A percentile compares a stretch with the other conserved stretches of the same genome.
Conservation (phyloP, 108 stramenopile species). For the Skeletonema potamos region DNA sequence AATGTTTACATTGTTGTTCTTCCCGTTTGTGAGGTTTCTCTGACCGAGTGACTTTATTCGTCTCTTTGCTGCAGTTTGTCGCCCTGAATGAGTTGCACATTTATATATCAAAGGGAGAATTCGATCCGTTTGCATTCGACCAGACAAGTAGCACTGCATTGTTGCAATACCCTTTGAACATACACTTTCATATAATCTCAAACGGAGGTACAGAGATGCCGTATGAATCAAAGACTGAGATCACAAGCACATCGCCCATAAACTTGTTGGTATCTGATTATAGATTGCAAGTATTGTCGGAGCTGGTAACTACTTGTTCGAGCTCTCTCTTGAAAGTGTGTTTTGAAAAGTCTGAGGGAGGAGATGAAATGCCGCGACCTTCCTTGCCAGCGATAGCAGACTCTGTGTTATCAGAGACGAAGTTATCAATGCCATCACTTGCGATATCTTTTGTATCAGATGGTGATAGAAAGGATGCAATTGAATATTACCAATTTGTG, state of each 20-base stretch:
- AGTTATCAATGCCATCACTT: conserved; percentile 21
- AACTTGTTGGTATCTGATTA: conserved; percentile 23
- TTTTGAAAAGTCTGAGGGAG: background rate
- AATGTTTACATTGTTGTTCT: background rate
- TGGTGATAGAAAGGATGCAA: background rate
- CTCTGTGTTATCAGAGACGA: conserved; percentile 1
- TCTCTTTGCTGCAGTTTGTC: background rate
- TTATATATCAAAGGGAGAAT: background rate
- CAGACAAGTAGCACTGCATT: background rate
- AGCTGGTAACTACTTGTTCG: background rate
- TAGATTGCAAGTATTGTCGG: conserved; percentile 12
- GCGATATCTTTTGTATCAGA: conserved; percentile 10
- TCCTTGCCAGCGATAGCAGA: conserved; percentile 11
- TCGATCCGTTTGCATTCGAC: background rate
- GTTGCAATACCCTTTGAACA: background rate
- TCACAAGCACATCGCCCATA: conserved; percentile 2
- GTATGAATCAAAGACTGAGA: background rate
- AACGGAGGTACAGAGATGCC: background rate
- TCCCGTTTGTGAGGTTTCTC: background rate
- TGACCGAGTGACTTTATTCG: background rate
- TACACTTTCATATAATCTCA: background rate
- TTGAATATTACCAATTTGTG: background rate
- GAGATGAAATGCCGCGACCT: conserved; percentile 4
- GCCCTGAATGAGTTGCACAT: background rate
- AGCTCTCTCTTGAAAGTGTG: background rate